These are phyloP conservation scores for Candida railenensis DNA, from an alignment of 805 yeast species.

Conservation along the genomic window DNA sequence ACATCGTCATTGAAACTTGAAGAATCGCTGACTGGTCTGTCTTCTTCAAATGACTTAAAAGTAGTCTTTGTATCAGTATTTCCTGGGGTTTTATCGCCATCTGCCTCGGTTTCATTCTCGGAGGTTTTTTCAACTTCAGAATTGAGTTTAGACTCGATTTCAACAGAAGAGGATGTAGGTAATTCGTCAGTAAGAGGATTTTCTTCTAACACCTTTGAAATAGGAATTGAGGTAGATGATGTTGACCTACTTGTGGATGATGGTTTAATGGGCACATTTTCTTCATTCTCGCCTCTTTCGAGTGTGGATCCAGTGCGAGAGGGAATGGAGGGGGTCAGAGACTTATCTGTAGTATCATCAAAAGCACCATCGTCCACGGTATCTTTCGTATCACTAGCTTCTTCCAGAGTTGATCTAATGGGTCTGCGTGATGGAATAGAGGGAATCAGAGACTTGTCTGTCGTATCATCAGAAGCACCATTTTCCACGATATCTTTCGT, in stretches of 20 bases:
- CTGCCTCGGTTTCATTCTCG: conserved; percentile 13
- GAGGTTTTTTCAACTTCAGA: conserved; percentile 8
- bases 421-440: too few relatives aligned
- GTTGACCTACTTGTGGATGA: neutral
- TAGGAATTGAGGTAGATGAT: neutral
- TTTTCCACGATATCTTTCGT: too few relatives aligned
- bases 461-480: too few relatives aligned
- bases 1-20: conserved; percentile 31
- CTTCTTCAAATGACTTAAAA: conserved; percentile 24
- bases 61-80: conserved; percentile 27
- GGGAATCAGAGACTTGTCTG: too few relatives aligned
- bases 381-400: too few relatives aligned
- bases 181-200: neutral
- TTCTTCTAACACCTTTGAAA: neutral
- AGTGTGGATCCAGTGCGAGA: too few relatives aligned
- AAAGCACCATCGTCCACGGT: too few relatives aligned
- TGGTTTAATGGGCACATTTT: neutral
- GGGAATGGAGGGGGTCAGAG: too few relatives aligned
- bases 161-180: conserved; percentile 1
- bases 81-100: conserved; percentile 35
- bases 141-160: conserved; percentile 7
- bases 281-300: neutral
- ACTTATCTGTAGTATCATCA: too few relatives aligned
- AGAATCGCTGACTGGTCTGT: conserved; percentile 13
- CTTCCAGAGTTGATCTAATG: too few relatives aligned